phyloP scores from a whole-genome alignment of 176 grass and related monocot genomes.

The Elymus sibiricus region DNA sequence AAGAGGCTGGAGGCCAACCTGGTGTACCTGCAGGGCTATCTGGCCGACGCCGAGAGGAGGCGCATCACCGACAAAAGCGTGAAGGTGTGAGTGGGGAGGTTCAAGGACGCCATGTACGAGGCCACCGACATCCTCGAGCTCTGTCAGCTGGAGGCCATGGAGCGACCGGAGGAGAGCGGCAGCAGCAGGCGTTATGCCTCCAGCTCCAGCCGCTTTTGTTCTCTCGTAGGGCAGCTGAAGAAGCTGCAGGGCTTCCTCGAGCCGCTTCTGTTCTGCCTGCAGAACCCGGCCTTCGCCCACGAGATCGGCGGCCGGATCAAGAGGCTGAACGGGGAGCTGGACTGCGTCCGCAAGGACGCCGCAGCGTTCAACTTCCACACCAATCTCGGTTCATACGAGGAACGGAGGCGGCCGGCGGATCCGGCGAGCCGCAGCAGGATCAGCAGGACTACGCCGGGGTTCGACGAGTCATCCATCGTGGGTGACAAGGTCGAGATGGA shows the following conservation, averaged over 20 bases:
- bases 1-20: not conserved
- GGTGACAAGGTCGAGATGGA: not conserved
- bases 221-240: not conserved
- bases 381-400: not conserved
- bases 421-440: not conserved
- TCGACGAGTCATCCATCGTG: not conserved
- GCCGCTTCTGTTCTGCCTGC: not conserved
- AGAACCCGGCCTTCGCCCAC: not conserved
- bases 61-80: not conserved
- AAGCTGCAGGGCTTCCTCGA: slow-evolving; percentile 1
- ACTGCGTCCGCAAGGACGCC: not conserved
- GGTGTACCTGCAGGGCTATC: not conserved
- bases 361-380: not conserved
- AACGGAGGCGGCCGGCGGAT: not conserved
- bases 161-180: not conserved
- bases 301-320: not conserved
- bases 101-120: not conserved
- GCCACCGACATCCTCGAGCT: slow-evolving; percentile 8
- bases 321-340: not conserved
- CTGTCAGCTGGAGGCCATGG: not conserved
- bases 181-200: not conserved
- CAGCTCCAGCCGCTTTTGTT: not conserved
- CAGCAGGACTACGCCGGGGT: not conserved
- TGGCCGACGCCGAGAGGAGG: not conserved
- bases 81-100: not conserved